Percentiles rank a stretch among this genome's conserved stretches.
Conservation (phyloP, 345 rosid species). For the Brassica cretica region DNA sequence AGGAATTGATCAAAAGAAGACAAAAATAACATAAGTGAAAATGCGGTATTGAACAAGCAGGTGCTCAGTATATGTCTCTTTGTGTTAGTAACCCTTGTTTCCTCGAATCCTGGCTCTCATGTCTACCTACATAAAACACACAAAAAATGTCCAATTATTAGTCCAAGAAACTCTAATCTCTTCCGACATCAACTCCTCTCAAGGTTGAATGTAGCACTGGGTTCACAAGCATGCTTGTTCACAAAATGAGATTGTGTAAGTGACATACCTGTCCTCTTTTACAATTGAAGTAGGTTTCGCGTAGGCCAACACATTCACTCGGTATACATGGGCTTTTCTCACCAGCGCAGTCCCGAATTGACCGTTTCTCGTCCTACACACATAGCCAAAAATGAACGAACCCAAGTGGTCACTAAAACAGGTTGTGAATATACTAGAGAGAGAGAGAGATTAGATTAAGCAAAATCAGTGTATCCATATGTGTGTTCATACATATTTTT, state of each 20-base stretch:
- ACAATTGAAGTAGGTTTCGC: conserved; percentile 98
- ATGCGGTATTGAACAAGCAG: conserved; percentile 6
- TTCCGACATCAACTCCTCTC: neutral
- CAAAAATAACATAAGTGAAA: neutral
- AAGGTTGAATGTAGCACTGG: too few species aligned
- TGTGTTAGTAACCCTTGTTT: conserved; percentile 81
- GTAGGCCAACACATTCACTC: conserved; percentile 87
- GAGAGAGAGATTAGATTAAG: too few species aligned
- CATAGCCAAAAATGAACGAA: too few species aligned
- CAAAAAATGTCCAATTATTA: neutral
- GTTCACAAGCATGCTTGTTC: too few species aligned
- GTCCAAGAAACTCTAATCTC: neutral
- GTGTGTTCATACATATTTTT: too few species aligned
- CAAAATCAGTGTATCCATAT: too few species aligned
- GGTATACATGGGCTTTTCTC: conserved; percentile 82
- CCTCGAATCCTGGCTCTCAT: conserved; percentile 98
- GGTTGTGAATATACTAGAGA: too few species aligned
- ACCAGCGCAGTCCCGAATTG: conserved; percentile 81
- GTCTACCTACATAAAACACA: conserved; percentile 59
- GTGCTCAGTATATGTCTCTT: neutral
- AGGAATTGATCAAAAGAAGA: neutral
- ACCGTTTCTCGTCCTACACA: conserved; percentile 73
- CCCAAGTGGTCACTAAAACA: too few species aligned
- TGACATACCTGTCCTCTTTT: conserved; percentile 98
- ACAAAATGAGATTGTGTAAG: too few species aligned